A percentile compares a stretch with the other conserved stretches of the same genome.
phyloP scores from a whole-genome alignment of 257 asterid species.

The Anisodus tanguticus region DNA sequence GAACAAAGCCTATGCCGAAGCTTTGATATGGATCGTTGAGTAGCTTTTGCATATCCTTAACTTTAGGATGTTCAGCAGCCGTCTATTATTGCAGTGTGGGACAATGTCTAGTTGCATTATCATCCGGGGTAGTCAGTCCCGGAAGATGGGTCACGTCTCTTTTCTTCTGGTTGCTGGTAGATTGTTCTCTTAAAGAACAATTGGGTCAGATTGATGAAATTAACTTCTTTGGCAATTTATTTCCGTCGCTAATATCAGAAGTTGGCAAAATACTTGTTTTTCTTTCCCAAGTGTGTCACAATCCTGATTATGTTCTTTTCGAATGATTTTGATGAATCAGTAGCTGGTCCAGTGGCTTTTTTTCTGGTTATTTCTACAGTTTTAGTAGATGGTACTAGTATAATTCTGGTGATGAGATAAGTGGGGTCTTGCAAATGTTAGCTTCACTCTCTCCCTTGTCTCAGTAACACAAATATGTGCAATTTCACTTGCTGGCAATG shows the following conservation, averaged over 20 bases:
- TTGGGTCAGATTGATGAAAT: background rate
- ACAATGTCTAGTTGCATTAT: background rate
- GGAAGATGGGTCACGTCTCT: background rate
- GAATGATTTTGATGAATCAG: background rate
- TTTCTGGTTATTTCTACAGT: background rate
- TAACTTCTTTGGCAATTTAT: background rate
- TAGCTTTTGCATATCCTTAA: background rate
- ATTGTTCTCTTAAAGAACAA: background rate
- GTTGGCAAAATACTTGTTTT: too few relatives aligned
- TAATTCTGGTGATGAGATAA: slow-evolving; percentile 1
- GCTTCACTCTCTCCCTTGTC: slow-evolving; percentile 19
- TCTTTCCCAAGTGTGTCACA: background rate
- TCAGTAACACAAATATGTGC: slow-evolving; percentile 3
- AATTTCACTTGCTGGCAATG: slow-evolving; percentile 23
- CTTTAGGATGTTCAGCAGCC: background rate
- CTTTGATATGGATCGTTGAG: background rate
- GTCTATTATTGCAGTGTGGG: background rate
- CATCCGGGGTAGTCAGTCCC: background rate
- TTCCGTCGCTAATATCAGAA: background rate
- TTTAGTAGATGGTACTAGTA: background rate
- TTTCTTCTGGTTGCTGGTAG: background rate
- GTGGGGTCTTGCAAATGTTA: slow-evolving; percentile 18
- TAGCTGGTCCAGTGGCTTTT: background rate
- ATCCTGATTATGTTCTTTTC: background rate
- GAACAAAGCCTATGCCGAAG: background rate